These are phyloP conservation scores for Russula emetica DNA, from an alignment of 768 basidiomycete species.

Conservation along the genomic window DNA sequence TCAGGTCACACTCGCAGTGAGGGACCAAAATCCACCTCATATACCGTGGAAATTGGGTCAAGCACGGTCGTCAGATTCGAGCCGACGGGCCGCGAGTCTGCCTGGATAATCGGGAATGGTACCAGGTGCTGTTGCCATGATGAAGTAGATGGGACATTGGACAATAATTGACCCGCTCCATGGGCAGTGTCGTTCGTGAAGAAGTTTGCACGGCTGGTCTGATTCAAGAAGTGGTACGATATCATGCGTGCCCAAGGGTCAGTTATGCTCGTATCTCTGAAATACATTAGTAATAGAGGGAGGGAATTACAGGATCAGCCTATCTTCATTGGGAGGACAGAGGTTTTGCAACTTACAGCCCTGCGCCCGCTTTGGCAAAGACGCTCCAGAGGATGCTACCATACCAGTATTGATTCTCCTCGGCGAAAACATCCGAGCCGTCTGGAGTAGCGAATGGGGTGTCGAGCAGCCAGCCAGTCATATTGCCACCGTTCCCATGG, in stretches of 20 bases:
- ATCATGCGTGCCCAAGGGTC: constrained; percentile 65
- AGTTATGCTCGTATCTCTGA: constrained; percentile 58
- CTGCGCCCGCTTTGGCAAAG: constrained; percentile 49
- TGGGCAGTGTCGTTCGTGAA: constrained; percentile 56
- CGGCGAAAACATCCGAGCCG: constrained; percentile 44
- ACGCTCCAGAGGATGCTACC: constrained; percentile 53
- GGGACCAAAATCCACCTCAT: constrained; percentile 45
- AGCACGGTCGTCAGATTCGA: constrained; percentile 42
- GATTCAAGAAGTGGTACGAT: constrained; percentile 69
- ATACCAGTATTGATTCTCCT: constrained; percentile 49
- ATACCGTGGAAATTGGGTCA: constrained; percentile 46
- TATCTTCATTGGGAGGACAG: neutral
- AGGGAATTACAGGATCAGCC: neutral
- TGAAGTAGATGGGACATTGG: constrained; percentile 47
- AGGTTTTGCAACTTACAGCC: constrained; percentile 43
- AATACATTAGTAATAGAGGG: neutral
- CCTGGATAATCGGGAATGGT: constrained; percentile 66
- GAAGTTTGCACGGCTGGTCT: constrained; percentile 55
- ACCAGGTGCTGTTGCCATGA: constrained; percentile 46
- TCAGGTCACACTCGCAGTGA: constrained; percentile 8
- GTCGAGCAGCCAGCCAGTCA: constrained; percentile 56
- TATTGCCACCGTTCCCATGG: constrained; percentile 47
- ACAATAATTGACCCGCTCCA: constrained; percentile 73
- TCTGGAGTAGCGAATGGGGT: constrained; percentile 52
- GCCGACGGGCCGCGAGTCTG: constrained; percentile 49